Conservation (phyloP, 2,329 filamentous ascomycete species). For the Trichoderma brevicompactum region DNA sequence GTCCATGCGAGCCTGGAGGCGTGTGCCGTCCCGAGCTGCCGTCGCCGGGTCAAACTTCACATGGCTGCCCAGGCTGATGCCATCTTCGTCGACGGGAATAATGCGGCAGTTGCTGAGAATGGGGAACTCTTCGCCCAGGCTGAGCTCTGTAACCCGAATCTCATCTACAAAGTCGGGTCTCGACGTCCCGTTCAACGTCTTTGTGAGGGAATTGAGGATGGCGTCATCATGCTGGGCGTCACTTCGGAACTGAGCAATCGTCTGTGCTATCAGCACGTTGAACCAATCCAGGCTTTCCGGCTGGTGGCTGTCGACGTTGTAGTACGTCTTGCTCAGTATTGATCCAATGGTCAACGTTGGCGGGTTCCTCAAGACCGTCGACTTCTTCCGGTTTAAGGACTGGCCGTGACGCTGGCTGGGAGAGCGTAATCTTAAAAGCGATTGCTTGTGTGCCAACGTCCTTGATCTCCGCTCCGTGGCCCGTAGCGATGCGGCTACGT, state of each 20-base stretch:
- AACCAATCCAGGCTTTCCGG: slow-evolving; percentile 98
- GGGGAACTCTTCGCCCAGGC: slow-evolving; percentile 93
- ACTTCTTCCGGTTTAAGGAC: slow-evolving; percentile 66
- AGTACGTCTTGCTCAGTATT: slow-evolving; percentile 95
- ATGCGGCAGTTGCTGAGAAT: slow-evolving; percentile 98
- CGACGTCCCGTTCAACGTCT: slow-evolving; percentile 81
- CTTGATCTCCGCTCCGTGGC: slow-evolving; percentile 75
- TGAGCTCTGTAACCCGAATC: slow-evolving; percentile 92
- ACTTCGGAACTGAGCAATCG: slow-evolving; percentile 90
- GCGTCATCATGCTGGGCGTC: slow-evolving; percentile 92
- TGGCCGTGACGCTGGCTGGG: slow-evolving; percentile 48
- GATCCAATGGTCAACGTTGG: slow-evolving; percentile 86
- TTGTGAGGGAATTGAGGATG: slow-evolving; percentile 82
- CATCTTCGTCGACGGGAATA: slow-evolving; percentile 86
- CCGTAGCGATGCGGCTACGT: slow-evolving; percentile 75
- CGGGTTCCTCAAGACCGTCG: slow-evolving; percentile 72
- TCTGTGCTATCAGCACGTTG: slow-evolving; percentile 95
- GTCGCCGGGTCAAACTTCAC: slow-evolving; percentile 57
- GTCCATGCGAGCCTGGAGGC: slow-evolving; percentile 93
- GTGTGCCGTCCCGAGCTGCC: slow-evolving; percentile 65
- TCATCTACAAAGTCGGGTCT: slow-evolving; percentile 92
- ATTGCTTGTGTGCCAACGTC: slow-evolving; percentile 76
- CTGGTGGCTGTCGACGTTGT: slow-evolving; percentile 93
- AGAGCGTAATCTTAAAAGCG: slow-evolving; percentile 66
- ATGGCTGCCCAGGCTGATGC: slow-evolving; percentile 58